Base-by-base conservation (phyloP, 352 stramenopile genomes). In the Globisporangium recalcitrans region DNA sequence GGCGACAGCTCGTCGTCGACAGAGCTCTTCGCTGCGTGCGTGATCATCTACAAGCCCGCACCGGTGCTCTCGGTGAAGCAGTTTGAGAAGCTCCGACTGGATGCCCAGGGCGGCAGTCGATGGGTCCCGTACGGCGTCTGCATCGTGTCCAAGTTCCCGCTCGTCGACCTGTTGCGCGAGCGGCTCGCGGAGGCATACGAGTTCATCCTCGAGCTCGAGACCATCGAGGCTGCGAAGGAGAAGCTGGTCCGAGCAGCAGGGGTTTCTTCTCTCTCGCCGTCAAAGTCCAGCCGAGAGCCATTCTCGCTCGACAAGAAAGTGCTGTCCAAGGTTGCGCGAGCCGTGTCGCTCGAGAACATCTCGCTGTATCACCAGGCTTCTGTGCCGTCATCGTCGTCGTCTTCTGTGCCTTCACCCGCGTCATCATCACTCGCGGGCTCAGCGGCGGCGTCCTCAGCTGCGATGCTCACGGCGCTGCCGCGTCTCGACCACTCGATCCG, bases 111-210 rank as follows among this genome's bases (percentile, higher is more conserved):
- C 44, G 71, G 69, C 10, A 73, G 78, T 51, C 69, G 82, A 29
- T 93, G 85, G 85, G 76, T 91, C 0, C 85, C 85, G 22, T 93
- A 91, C 42, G 86, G 86, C 40, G 78, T 95, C 10, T 93, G 83
- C 38, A 73, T 93, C 32, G 54, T 89, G 51, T 95, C 86, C n/a
- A 91, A 89, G 59, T 93, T 90, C 55, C 80, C 86, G 13, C 74
- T 95, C 24, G 74, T 93, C 6, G 81, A 91, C 67, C 62, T 91
- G 19, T 68, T 95, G n/a, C 86, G 86, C 32, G 82, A 91, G 47
- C 80, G 86, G 4, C 67, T 95, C 4, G 77, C 82, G 0, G 86
- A 95, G 72, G 83, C 82, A 6, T 95, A 92, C 58, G 83, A 95
- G 53, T 85, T 85, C 58, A 82, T 93, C 57, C 68, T 93, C 21